A percentile compares a stretch with the other conserved stretches of the same genome.
These are phyloP conservation scores for Colletotrichum sp. DNA, from an alignment of 2,329 filamentous ascomycete genomes.

Conservation along the genomic window DNA sequence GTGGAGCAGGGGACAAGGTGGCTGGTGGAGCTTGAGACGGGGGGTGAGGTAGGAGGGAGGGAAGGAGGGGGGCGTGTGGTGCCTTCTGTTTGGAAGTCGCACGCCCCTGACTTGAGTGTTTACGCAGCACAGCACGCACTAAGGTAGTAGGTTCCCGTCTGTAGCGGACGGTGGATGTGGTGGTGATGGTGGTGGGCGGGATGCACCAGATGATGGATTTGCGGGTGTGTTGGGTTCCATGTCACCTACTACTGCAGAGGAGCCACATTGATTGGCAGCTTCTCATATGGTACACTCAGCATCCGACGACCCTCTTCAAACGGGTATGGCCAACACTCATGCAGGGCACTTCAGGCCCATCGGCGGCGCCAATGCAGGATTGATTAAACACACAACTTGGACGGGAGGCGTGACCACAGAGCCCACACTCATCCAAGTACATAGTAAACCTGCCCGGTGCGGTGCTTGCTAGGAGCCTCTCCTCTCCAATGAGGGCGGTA, in stretches of 20 bases:
- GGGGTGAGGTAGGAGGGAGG: not conserved
- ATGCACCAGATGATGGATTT: not conserved
- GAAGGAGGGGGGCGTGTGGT: not conserved
- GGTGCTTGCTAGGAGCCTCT: not conserved
- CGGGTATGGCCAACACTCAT: conserved; percentile 3
- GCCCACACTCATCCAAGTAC: not conserved
- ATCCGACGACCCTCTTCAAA: not conserved
- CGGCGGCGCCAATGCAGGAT: conserved; percentile 15
- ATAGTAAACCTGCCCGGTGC: not conserved
- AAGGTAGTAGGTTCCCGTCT: not conserved
- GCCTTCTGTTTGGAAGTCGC: not conserved
- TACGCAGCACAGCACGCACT: not conserved
- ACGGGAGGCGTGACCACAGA: not conserved
- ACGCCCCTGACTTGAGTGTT: not conserved
- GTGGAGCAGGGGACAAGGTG: conserved; percentile 18
- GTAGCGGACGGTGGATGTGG: not conserved
- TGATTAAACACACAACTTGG: conserved; percentile 1
- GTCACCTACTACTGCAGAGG: not conserved
- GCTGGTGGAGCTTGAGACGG: conserved; percentile 11
- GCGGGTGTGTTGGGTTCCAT: not conserved
- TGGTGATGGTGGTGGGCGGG: not conserved
- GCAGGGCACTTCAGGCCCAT: conserved; percentile 7
- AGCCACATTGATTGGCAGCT: not conserved
- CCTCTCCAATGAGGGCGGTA: not conserved
- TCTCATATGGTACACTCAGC: not conserved